Percentiles rank a stretch among this genome's conserved stretches.
These are phyloP conservation scores for Sphenostylis stenocarpa DNA, from an alignment of 306 rosid species.

Conservation along the genomic window DNA sequence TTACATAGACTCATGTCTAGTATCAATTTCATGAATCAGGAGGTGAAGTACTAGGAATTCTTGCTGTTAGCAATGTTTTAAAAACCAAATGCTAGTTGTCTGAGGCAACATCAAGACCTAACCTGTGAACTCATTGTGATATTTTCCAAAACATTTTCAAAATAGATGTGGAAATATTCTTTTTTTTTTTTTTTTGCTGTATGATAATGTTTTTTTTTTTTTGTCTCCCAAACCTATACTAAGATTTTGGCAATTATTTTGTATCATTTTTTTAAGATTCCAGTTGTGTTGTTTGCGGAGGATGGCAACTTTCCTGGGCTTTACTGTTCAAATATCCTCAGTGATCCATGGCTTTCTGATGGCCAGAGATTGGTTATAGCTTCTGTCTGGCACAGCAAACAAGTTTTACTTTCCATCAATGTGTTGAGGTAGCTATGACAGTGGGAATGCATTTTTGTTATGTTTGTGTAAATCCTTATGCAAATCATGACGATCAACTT, in stretches of 20 bases:
- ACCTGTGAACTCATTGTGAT: not conserved
- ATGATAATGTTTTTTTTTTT: not conserved
- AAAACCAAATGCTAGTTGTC: not conserved
- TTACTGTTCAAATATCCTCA: conserved; percentile 56
- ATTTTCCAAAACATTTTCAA: not conserved
- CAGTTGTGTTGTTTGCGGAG: conserved; percentile 74
- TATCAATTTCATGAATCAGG: not conserved
- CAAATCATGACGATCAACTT: conserved; percentile 22
- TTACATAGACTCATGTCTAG: not conserved
- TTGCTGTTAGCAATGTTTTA: conserved; percentile 13
- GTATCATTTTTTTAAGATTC: conserved; percentile 53
- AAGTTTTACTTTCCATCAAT: conserved; percentile 79
- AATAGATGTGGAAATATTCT: not conserved
- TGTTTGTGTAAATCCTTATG: not conserved
- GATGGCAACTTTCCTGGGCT: conserved; percentile 92
- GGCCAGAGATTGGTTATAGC: conserved; percentile 70
- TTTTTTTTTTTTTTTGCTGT: conserved; percentile 4
- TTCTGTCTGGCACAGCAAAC: conserved; percentile 75
- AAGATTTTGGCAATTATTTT: conserved; percentile 6
- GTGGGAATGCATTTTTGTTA: conserved; percentile 22
- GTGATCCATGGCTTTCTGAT: conserved; percentile 91
- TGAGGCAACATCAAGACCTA: not conserved
- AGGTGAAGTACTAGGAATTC: not conserved
- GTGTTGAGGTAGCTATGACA: conserved; percentile 62
- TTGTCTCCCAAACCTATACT: not conserved